Evolutionary conservation across 2,329 filamentous ascomycete species (phyloP), one percentile per base, ranked within the genome.

Genomic region (Clarireedia hainanense): DNA sequence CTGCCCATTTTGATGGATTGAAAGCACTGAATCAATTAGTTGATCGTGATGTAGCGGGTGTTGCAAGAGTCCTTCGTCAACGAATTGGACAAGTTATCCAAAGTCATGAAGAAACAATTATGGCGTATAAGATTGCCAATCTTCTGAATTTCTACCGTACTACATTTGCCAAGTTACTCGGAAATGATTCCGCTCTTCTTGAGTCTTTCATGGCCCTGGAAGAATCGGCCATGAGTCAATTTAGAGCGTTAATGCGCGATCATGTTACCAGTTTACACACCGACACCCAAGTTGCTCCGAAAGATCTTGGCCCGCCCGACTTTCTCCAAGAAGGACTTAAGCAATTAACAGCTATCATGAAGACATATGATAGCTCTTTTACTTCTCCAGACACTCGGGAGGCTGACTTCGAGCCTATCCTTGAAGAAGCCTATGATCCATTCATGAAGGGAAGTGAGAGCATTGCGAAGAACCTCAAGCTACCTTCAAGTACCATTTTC

Each of bases 81-180:
- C 81, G 92, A 34, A 84, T 95, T 52, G 91, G 96, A 70, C 88
- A 97, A 65, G 88, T 95, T 20, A 86, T 97, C 15, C 91, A 95
- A 65, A 88, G 88, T 58, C 92, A 96, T 68, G 91, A 96, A 64
- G 91, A 97, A 57, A 86, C 86, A 0, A 89, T 95, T 20, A 75
- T 91, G 49, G 86, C 90, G 36, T 99, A 96, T 74, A 94, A 91
- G 69, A 83, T 97, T 42, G 85, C 89, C 10, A 96, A 95, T 64
- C 76, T 99, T 1, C 78, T 97, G 43, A 84, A 83, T 42, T 99
- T 99, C 72, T 99, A 99, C 72, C 84, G 83, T 30, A 78, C 83
- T 59, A 96, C 91, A 1, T 96, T 97, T 68, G 75, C 83, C 15
- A 92, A 87, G 63, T 76, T 97, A 0, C 76, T 97, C 0, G 86